These are phyloP conservation scores for Solanum microdontum DNA, from an alignment of 257 asterid species.

Conservation along the genomic window DNA sequence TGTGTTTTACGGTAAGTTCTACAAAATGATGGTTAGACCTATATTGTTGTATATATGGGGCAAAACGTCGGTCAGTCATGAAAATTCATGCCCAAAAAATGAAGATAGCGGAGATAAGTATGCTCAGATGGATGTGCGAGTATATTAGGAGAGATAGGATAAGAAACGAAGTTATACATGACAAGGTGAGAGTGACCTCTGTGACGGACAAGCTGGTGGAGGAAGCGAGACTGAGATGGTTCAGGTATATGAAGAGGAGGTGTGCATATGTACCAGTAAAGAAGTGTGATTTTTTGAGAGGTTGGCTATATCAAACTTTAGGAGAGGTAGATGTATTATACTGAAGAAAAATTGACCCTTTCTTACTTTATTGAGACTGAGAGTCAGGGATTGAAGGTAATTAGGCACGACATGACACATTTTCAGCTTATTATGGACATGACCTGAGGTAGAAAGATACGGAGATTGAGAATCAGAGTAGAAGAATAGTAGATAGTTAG, in stretches of 20 bases:
- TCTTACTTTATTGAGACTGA: too few relatives aligned
- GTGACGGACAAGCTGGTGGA: neutral
- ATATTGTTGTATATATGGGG: neutral
- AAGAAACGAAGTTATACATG: neutral
- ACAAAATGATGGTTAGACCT: neutral
- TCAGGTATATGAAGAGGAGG: neutral
- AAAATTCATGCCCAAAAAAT: neutral
- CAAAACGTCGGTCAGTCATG: neutral
- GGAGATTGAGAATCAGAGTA: rapidly evolving
- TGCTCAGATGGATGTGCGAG: neutral
- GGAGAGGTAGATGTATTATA: neutral
- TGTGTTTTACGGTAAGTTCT: too few relatives aligned
- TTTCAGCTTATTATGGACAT: neutral
- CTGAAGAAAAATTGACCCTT: neutral
- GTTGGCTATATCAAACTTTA: neutral
- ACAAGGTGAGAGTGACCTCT: neutral
- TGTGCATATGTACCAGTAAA: neutral
- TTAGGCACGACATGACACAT: neutral
- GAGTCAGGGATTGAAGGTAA: neutral
- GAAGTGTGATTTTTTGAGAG: neutral
- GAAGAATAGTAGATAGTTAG: neutral
- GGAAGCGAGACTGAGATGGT: neutral
- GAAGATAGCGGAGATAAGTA: neutral
- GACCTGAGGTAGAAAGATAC: rapidly evolving
- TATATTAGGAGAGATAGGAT: neutral